phyloP scores from a whole-genome alignment of 2,329 filamentous ascomycete genomes.

The Xylariaceae sp. region DNA sequence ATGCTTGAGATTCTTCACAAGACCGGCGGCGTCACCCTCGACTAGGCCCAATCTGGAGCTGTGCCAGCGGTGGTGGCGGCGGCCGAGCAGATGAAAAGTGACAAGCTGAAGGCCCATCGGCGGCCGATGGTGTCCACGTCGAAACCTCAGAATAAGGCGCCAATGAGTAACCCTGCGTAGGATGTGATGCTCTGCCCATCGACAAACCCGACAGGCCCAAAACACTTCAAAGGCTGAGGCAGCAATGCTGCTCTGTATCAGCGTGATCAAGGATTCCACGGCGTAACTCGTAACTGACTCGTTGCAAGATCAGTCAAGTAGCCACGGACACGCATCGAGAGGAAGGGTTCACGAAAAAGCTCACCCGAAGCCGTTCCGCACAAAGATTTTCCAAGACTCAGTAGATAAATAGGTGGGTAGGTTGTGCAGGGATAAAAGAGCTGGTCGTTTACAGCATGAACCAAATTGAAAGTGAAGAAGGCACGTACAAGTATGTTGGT shows the following conservation, averaged over 20 bases:
- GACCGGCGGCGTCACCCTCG: slow-evolving; percentile 45
- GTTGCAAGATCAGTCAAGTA: neutral
- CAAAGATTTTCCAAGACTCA: too few species aligned
- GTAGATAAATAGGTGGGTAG: too few species aligned
- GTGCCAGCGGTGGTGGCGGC: slow-evolving; percentile 61
- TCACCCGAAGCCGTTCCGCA: slow-evolving; percentile 56
- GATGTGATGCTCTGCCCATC: slow-evolving; percentile 57
- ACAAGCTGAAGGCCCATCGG: slow-evolving; percentile 63
- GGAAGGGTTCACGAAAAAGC: too few species aligned
- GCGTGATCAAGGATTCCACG: slow-evolving; percentile 50
- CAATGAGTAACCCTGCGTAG: slow-evolving; percentile 43
- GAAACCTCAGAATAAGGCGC: slow-evolving; percentile 64
- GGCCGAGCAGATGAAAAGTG: slow-evolving; percentile 56
- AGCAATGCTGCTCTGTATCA: slow-evolving; percentile 60
- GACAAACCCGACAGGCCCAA: slow-evolving; percentile 47
- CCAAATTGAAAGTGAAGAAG: too few species aligned
- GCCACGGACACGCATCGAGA: too few species aligned
- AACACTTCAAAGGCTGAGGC: slow-evolving; percentile 53
- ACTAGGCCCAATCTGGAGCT: slow-evolving; percentile 60
- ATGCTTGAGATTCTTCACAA: slow-evolving; percentile 38
- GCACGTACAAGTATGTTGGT: too few species aligned
- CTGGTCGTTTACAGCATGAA: too few species aligned
- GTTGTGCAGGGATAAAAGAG: too few species aligned
- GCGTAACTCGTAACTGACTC: slow-evolving; percentile 39
- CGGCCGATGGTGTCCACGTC: slow-evolving; percentile 63